These are phyloP conservation scores for Zygnema circumcarinatum DNA, from an alignment of 139 green algal species.

Conservation along the genomic window DNA sequence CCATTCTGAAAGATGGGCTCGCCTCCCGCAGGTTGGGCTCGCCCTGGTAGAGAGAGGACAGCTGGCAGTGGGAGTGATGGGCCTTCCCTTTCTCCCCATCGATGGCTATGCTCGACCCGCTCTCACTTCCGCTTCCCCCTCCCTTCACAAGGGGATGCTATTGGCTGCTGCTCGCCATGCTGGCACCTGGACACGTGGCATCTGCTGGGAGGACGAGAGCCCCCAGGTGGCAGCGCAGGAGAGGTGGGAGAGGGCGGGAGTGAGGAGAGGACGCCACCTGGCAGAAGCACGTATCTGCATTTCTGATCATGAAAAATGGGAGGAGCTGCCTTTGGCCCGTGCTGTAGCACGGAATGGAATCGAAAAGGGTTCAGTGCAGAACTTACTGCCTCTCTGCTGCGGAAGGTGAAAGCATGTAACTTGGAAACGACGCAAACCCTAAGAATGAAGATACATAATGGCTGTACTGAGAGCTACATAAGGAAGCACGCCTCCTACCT, in stretches of 20 bases:
- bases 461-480: no score
- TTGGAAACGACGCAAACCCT: no score
- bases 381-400: slow-evolving; percentile 43
- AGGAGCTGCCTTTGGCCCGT: slow-evolving; percentile 30
- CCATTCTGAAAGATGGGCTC: no score
- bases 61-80: slow-evolving; percentile 27
- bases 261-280: background rate
- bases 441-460: no score
- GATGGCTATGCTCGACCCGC: background rate
- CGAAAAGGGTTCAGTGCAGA: background rate
- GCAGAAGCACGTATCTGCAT: slow-evolving; percentile 29
- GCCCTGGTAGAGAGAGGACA: slow-evolving; percentile 37
- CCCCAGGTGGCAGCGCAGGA: background rate
- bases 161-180: background rate
- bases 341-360: background rate
- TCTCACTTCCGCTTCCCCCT: background rate
- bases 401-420: slow-evolving; percentile 33
- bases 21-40: slow-evolving; percentile 25
- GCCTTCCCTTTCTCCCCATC: slow-evolving; percentile 30
- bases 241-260: background rate
- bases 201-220: background rate
- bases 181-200: background rate
- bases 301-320: slow-evolving; percentile 55
- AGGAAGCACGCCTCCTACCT: no score
- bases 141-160: background rate